phyloP scores from a whole-genome alignment of 331 rosid species.

The Erythrophleum ivorense region DNA sequence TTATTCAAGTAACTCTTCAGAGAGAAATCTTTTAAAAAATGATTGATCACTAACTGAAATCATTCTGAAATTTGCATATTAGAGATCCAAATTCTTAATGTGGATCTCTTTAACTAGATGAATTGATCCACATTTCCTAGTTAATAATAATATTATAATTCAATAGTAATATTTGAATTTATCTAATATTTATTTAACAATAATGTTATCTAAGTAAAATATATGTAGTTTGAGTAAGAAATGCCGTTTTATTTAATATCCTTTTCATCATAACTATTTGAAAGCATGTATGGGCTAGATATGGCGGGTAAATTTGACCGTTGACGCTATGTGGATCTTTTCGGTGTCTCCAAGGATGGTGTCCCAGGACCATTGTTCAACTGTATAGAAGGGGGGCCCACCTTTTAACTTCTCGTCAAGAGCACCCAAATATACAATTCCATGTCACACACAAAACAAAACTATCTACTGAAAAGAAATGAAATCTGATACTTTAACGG shows the following conservation, averaged over 20 bases:
- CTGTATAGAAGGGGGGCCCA: constrained; percentile 2
- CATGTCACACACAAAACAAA: constrained; percentile 41
- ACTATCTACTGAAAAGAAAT: constrained; percentile 19
- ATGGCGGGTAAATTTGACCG: constrained; percentile 31
- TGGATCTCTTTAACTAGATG: no score
- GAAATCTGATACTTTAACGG: constrained; percentile 44
- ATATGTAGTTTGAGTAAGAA: no score
- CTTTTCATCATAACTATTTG: neutral
- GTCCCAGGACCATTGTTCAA: neutral
- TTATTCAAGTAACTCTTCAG: no score
- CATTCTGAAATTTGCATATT: no score
- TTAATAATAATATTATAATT: no score
- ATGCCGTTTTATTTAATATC: neutral
- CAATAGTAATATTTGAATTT: neutral
- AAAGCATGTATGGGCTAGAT: neutral
- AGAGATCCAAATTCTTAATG: no score
- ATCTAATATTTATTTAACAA: neutral
- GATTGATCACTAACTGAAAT: no score
- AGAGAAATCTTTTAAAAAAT: no score
- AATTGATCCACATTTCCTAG: no score
- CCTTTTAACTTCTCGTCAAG: neutral
- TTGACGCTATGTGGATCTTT: constrained; percentile 14
- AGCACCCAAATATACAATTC: neutral
- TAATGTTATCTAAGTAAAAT: neutral
- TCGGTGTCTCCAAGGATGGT: constrained; percentile 36